Percentiles rank a stretch among this genome's conserved stretches.
phyloP scores from a whole-genome alignment of 2,329 filamentous ascomycete genomes.

The Scleromitrula shiraiana region DNA sequence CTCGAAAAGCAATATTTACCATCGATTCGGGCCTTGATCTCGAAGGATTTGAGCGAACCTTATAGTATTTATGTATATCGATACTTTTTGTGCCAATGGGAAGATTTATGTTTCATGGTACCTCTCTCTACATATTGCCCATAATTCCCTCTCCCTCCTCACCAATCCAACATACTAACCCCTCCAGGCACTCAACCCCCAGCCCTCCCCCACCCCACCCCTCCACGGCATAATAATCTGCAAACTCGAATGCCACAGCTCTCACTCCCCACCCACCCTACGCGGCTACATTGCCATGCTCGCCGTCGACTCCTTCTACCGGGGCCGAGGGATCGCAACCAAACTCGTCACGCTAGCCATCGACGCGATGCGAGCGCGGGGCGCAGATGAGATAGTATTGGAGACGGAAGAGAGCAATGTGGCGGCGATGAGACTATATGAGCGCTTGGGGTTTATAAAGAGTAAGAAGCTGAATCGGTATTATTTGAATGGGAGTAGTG shows the following conservation, averaged over 20 bases:
- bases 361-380: slow-evolving; percentile 74
- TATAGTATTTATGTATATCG: slow-evolving; percentile 99
- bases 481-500: slow-evolving; percentile 93
- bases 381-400: slow-evolving; percentile 89
- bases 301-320: slow-evolving; percentile 72
- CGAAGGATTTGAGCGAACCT: slow-evolving; percentile 91
- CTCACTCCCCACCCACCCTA: slow-evolving; percentile 64
- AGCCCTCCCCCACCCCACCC: slow-evolving; percentile 37
- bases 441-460: slow-evolving; percentile 81
- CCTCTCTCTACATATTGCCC: background rate
- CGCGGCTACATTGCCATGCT: slow-evolving; percentile 98
- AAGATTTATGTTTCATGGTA: slow-evolving; percentile 93
- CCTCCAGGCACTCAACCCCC: slow-evolving; percentile 48
- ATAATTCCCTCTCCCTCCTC: background rate
- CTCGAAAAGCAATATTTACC: slow-evolving; percentile 63
- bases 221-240: slow-evolving; percentile 89
- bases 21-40: slow-evolving; percentile 85
- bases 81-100: slow-evolving; percentile 98
- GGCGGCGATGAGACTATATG: slow-evolving; percentile 85
- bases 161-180: background rate
- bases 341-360: slow-evolving; percentile 84
- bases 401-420: slow-evolving; percentile 94
- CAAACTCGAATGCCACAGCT: slow-evolving; percentile 85
- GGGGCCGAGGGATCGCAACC: slow-evolving; percentile 82
- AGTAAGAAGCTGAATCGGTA: slow-evolving; percentile 93